These are phyloP conservation scores for Quercus tomentella DNA, from an alignment of 331 rosid species.

Conservation along the genomic window DNA sequence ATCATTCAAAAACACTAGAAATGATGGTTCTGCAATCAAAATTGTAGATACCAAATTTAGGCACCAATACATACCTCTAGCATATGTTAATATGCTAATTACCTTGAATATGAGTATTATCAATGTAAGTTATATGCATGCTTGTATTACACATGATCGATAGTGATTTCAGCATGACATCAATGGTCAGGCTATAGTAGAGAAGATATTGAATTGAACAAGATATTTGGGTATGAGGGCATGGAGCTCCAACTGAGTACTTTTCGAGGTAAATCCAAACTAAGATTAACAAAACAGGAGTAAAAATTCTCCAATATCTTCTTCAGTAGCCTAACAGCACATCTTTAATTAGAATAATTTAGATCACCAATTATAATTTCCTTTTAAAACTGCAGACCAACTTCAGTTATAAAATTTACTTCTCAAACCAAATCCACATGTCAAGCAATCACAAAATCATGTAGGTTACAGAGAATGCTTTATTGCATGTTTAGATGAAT, in stretches of 20 bases:
- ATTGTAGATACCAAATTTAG: background rate
- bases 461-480: background rate
- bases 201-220: background rate
- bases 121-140: background rate
- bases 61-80: background rate
- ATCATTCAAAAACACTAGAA: background rate
- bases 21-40: background rate
- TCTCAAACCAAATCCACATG: background rate
- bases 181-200: background rate
- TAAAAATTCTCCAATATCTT: background rate
- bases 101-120: background rate
- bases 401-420: background rate
- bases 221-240: background rate
- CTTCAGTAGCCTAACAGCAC: background rate
- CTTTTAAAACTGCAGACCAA: background rate
- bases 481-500: background rate
- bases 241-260: background rate
- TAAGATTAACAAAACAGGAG: background rate
- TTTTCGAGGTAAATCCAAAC: background rate
- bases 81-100: background rate
- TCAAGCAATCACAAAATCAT: background rate
- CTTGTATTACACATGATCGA: background rate
- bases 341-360: background rate
- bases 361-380: background rate
- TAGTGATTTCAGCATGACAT: background rate